Evolutionary conservation across 192 early-diverging fungal genomes (phyloP).

Genomic region (Dimargaris verticillata): DNA sequence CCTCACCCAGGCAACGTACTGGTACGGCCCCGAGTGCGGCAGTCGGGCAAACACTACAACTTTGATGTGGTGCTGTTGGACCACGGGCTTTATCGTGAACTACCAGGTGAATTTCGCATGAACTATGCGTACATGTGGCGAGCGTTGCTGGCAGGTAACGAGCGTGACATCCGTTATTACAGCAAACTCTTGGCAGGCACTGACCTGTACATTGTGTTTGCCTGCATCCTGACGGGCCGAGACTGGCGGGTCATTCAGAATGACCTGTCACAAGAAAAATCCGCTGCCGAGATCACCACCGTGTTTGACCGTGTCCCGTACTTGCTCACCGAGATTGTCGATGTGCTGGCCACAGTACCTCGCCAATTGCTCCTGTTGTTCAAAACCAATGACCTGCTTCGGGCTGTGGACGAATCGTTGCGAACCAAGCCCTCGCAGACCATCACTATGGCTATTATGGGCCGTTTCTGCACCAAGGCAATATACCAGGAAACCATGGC

Average conservation of each 20-base stretch:
- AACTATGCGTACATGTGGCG: conserved; percentile 86
- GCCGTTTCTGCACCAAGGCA: conserved; percentile 11
- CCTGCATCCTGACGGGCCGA: conserved; percentile 76
- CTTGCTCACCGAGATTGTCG: conserved; percentile 55
- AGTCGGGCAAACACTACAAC: conserved; percentile 40
- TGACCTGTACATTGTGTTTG: conserved; percentile 69
- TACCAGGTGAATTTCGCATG: conserved; percentile 48
- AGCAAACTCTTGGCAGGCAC: conserved; percentile 48
- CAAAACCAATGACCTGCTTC: conserved; percentile 82
- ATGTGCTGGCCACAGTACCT: conserved; percentile 68
- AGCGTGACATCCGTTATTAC: conserved; percentile 48
- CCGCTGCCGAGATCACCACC: conserved; percentile 28
- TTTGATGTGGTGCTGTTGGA: conserved; percentile 78
- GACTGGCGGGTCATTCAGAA: conserved; percentile 54
- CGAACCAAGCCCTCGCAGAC: background rate
- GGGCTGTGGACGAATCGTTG: conserved; percentile 38
- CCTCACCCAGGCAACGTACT: conserved; percentile 86
- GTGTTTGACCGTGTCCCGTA: conserved; percentile 37
- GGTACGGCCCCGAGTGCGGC: conserved; percentile 35
- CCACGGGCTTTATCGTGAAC: conserved; percentile 77
- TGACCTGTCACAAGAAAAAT: conserved; percentile 21
- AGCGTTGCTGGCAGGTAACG: conserved; percentile 61
- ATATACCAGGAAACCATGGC: conserved; percentile 5
- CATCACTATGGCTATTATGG: conserved; percentile 10
- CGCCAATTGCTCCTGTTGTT: conserved; percentile 70